phyloP scores from a whole-genome alignment of 2,329 filamentous ascomycete genomes.

The Colletotrichum sp. region DNA sequence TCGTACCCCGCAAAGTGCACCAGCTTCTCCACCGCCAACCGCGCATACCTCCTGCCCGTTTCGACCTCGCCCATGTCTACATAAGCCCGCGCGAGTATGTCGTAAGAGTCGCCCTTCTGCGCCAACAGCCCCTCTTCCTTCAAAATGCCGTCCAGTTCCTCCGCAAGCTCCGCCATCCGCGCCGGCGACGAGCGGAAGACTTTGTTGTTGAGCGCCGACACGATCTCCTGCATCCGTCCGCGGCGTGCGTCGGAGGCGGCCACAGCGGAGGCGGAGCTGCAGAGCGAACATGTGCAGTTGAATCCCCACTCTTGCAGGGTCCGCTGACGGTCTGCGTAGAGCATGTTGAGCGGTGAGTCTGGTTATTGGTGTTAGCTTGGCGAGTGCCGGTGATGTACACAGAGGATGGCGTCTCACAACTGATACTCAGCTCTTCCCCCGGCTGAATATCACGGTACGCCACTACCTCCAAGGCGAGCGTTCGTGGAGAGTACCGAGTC shows the following conservation, averaged over 20 bases:
- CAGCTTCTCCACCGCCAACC: slow-evolving; percentile 24
- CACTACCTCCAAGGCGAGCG: slow-evolving; percentile 34
- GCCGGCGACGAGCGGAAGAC: neutral
- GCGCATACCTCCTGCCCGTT: slow-evolving; percentile 22
- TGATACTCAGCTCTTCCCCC: slow-evolving; percentile 39
- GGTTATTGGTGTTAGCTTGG: neutral
- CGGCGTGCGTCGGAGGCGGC: slow-evolving; percentile 26
- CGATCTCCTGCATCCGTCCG: slow-evolving; percentile 24
- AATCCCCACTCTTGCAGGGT: slow-evolving; percentile 30
- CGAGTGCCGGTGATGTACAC: neutral
- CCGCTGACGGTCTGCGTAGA: slow-evolving; percentile 24
- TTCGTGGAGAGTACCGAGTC: slow-evolving; percentile 33
- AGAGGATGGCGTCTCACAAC: slow-evolving; percentile 28
- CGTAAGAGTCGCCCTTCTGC: slow-evolving; percentile 28
- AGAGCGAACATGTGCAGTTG: slow-evolving; percentile 30
- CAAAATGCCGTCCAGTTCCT: slow-evolving; percentile 23
- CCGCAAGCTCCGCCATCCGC: slow-evolving; percentile 15
- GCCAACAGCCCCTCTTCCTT: slow-evolving; percentile 26
- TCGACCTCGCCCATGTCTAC: slow-evolving; percentile 23
- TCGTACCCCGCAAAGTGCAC: slow-evolving; percentile 25
- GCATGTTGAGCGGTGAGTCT: slow-evolving; percentile 31
- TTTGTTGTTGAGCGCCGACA: slow-evolving; percentile 21
- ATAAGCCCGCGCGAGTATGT: slow-evolving; percentile 24
- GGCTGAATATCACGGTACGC: slow-evolving; percentile 37
- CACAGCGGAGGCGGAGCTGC: slow-evolving; percentile 18